Evolutionary conservation across 176 grass and related monocot genomes (phyloP).

Genomic region (Oryza rufipogon): DNA sequence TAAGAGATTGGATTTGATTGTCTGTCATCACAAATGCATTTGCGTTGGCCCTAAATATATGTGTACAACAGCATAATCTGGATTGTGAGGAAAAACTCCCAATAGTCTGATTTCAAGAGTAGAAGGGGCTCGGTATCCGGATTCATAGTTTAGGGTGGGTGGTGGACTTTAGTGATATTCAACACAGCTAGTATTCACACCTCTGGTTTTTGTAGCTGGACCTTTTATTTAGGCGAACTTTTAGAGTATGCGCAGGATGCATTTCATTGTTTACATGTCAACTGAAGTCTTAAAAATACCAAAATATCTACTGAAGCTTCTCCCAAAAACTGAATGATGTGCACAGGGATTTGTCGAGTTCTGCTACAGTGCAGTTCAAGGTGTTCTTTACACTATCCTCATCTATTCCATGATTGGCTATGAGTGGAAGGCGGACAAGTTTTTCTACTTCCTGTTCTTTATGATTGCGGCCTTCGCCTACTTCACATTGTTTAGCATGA

Average conservation of each 20-base stretch:
- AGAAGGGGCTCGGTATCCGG: neutral
- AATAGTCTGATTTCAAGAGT: neutral
- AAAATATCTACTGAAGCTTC: neutral
- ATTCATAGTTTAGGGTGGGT: neutral
- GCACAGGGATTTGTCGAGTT: slow-evolving; percentile 54
- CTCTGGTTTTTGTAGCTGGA: neutral
- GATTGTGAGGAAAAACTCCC: neutral
- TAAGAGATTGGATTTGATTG: neutral
- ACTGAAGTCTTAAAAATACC: neutral
- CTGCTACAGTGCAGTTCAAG: slow-evolving; percentile 51
- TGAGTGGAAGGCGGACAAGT: slow-evolving; percentile 45
- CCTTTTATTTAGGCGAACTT: neutral
- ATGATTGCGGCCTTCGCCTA: slow-evolving; percentile 46
- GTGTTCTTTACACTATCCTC: slow-evolving; percentile 50
- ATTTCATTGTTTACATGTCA: neutral
- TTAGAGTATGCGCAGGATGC: neutral
- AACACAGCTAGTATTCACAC: neutral
- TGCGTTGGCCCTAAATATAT: neutral
- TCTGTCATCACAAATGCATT: neutral
- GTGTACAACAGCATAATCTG: neutral
- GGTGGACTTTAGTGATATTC: neutral
- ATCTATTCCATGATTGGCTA: slow-evolving; percentile 66
- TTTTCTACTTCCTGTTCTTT: slow-evolving; percentile 69
- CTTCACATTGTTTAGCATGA: slow-evolving; percentile 62
- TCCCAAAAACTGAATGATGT: slow-evolving; percentile 30